Percentiles rank a stretch among this genome's conserved stretches.
Conservation (phyloP, 352 stramenopile species). For the Pythium apleroticum region DNA sequence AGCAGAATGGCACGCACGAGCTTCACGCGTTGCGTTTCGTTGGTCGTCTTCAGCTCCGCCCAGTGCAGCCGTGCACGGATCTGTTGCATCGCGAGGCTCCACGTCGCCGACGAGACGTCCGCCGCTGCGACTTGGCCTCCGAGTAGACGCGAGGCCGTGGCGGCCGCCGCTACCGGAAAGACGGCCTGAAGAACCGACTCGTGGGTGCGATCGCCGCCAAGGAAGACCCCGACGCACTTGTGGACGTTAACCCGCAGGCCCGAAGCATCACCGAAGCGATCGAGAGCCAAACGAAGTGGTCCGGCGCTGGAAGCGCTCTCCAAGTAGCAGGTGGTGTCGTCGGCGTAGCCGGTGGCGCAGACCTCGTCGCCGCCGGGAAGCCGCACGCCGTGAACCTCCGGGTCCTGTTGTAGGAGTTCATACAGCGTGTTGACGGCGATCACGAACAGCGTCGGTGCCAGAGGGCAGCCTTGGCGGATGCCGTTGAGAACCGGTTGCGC, state of each 20-base stretch:
- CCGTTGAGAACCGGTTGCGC: neutral
- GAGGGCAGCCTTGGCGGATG: conserved; percentile 15
- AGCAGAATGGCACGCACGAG: conserved; percentile 1
- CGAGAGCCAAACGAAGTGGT: neutral
- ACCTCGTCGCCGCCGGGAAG: neutral
- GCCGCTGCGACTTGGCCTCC: neutral
- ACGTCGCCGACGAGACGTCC: neutral
- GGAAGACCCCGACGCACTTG: neutral
- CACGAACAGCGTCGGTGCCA: conserved; percentile 5
- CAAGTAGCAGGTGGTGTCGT: neutral
- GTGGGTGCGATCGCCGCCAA: neutral
- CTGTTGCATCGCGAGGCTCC: neutral
- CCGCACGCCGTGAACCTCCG: neutral
- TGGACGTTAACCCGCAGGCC: neutral
- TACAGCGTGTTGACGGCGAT: conserved; percentile 8
- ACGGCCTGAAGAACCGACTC: neutral
- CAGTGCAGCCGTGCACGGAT: neutral
- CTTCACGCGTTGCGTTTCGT: conserved; percentile 12
- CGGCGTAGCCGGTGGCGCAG: neutral
- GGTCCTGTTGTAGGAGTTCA: neutral
- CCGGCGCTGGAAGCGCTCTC: neutral
- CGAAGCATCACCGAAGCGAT: neutral
- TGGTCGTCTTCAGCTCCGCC: conserved; percentile 9
- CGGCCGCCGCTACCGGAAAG: neutral
- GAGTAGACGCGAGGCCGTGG: neutral